Base-by-base conservation (phyloP, 2,329 filamentous ascomycete genomes). In the Curvularia lunata region DNA sequence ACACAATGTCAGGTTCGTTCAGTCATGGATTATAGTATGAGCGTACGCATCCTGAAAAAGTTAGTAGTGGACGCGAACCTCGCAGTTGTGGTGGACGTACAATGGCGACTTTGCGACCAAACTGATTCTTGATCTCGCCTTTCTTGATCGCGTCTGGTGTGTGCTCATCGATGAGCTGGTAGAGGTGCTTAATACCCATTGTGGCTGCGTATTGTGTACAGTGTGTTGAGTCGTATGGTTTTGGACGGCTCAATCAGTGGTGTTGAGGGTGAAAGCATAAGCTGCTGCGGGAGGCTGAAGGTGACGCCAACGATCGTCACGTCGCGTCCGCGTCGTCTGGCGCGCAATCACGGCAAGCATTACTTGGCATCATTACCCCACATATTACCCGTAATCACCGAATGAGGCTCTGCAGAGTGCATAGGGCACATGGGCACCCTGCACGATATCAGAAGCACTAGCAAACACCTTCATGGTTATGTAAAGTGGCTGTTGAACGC, bases 111-210 rank as follows among this genome's bases (percentile, higher is more conserved):
- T 99, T 99, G 77, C 95, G 91, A 64, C 95, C 95, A 76, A 99
- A 99, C 66, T 99, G 95, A 70, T 94, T 94, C 82, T 99, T 99
- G 84, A 99, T 99, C 75, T 99, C 95, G 59, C 95, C 92, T 74
- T 92, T 90, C 79, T 97, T 98, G 83, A 97, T 86, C 32, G 95
- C 90, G 80, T 93, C 91, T n/a, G 95, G 95, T 65, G 92, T 91
- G 81, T 98, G 90, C 75, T 97, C 93, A 60, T 77, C 77, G 65
- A 83, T 81, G 64, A 83, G 73, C 69, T 81, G 79, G 74, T 73
- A 79, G n/a, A 83, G 72, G 61, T 79, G 66, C 38, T 78, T 78
- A 61, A 78, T 78, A 67, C 75, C 75, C 75, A 78, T 78, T 6
- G 54, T 67, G 59, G n/a, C 43, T 48, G 48, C 37, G 7, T 23